Evolutionary conservation across 1,139 yeast genomes (phyloP), one percentile per base, ranked within the genome.

Genomic region (Taphrina populina): DNA sequence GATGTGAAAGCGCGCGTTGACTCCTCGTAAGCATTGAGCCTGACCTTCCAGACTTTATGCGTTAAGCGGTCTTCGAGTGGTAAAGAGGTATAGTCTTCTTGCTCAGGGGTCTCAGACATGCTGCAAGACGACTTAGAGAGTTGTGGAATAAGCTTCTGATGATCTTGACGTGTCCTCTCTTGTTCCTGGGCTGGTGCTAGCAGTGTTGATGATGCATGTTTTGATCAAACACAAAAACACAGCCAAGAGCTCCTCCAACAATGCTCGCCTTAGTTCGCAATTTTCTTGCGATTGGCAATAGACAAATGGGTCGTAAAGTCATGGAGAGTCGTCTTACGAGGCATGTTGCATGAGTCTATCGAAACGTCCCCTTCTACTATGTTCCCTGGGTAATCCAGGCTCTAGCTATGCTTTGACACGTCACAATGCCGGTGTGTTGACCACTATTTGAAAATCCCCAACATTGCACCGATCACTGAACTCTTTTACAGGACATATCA

Each of bases 1-100:
- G 69, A 70, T 49, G 78, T 75, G 64, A 87, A 85, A 49, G 67
- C 70, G 52, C 71, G 71, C 27, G 75, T 71, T 61, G 83, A 68
- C 63, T 86, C 92, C 57, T 82, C 84, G 67, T 90, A 92, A 0
- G 94, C 96, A 13, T 74, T 79, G 56, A 80, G 74, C 59, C 99
- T 81, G 11, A 82, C 96, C 69, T 88, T 90, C 98, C 98, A 94
- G n/a, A 79, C 81, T 66, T 82, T 83, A 69, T 86, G 94, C 10
- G 68, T 72, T 46, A 86, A 71, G 49, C 88, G 73, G 56, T 85
- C 88, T 17, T 78, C 80, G 30, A 88, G 68, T 1, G 95, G 82
- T 55, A 88, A 72, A 8, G 75, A 66, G 35, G 83, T 74, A 64
- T 73, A 83, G 65, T 87, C 95, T 59, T 75, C 78, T 24, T 56